Conservation (phyloP, 2,329 filamentous ascomycete genomes). For the Ceratocystis diversiconidia region DNA sequence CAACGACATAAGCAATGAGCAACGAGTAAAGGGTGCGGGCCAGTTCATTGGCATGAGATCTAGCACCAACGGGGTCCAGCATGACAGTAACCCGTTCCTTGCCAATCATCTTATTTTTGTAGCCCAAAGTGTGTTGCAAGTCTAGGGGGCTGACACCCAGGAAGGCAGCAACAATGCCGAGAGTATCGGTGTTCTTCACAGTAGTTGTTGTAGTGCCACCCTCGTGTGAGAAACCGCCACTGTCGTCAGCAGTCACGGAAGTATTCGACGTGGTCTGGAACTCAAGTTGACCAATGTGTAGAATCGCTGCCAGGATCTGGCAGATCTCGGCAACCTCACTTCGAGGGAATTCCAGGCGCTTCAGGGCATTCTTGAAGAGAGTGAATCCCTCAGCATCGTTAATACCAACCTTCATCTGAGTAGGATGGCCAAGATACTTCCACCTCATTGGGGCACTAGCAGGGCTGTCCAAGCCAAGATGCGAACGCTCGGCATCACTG, state of each 20-base stretch:
- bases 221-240: slow-evolving; percentile 90
- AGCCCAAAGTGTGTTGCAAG: slow-evolving; percentile 76
- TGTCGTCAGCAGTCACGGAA: slow-evolving; percentile 69
- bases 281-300: slow-evolving; percentile 96
- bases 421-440: slow-evolving; percentile 92
- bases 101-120: slow-evolving; percentile 93
- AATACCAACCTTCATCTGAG: slow-evolving; percentile 90
- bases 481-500: slow-evolving; percentile 74
- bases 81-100: slow-evolving; percentile 97
- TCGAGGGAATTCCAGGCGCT: slow-evolving; percentile 86
- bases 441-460: slow-evolving; percentile 58
- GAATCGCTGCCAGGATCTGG: slow-evolving; percentile 79
- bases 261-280: slow-evolving; percentile 75
- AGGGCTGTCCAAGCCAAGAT: slow-evolving; percentile 51
- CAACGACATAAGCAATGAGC: slow-evolving; percentile 84
- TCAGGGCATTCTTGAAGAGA: slow-evolving; percentile 88
- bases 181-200: slow-evolving; percentile 85
- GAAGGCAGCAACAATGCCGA: slow-evolving; percentile 83
- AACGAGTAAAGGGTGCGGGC: slow-evolving; percentile 87
- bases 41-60: slow-evolving; percentile 84
- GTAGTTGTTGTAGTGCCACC: slow-evolving; percentile 73
- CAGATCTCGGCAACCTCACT: slow-evolving; percentile 94
- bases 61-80: slow-evolving; percentile 82
- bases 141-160: slow-evolving; percentile 69
- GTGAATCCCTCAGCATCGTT: slow-evolving; percentile 94